Base-by-base conservation (phyloP, 78 protist genomes). In the Dictyostelium citrinum region DNA sequence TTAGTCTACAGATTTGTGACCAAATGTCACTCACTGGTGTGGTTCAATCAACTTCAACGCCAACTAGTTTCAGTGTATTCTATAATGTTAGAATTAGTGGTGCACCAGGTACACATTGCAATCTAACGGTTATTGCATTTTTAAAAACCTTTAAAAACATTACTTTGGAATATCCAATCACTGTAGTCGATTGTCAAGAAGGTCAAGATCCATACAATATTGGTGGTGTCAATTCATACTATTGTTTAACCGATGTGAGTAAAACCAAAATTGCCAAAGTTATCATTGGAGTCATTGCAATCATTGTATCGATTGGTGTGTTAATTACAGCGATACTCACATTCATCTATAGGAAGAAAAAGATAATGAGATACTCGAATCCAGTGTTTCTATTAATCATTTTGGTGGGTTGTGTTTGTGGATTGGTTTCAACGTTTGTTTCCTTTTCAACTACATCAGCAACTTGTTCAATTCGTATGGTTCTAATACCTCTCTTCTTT, bases 41-140 rank as follows among this genome's bases (percentile, higher is more conserved):
- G 0, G 27, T 27, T 11, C 33, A 33, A 22, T 33, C 84, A 80
- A 35, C 12, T 22, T n/a, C 61, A 22, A 49, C 35, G 5, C 29
- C 29, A 29, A 35, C 14, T 2, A 61, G 84, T 22, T 46, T 46
- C 17, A 29, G 49, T 22, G 43, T 80, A 0, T 58, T 80, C 22
- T 80, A 55, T 58, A 49, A 80, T 58, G 43, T 80, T 55, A 67
- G 84, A 45, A 80, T 80, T 27, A 39, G 64, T 80, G 84, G 84
- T 5, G 37, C 31, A 4, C 84, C 84, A 3, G 84, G 84, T 22
- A 33, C 72, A 5, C 20, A n/a, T 20, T 35, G 49, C 35, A 80
- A 80, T 58, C 8, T 80, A 55, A 80, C 84, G 3, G 61, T 80
- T 17, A 2, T 20, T 12, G 68, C 84, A 16, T 35, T 29, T 35